Evolutionary conservation across 2,329 filamentous ascomycete species (phyloP).

Genomic region (Epichloe hybrida): DNA sequence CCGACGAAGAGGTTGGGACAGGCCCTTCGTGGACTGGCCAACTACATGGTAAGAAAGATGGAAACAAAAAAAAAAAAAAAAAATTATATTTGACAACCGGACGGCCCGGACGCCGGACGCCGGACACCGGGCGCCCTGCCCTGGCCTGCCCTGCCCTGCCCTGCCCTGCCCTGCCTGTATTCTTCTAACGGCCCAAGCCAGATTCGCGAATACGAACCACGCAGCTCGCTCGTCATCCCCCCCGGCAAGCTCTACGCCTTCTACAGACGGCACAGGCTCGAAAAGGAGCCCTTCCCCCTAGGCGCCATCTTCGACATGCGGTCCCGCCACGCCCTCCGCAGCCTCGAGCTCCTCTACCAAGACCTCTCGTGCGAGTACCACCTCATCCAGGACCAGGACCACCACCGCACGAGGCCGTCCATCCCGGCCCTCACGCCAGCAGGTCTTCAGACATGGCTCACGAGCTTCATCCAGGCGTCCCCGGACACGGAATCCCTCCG

Average conservation of each 20-base stretch:
- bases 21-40: constrained; percentile 59
- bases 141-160: no score
- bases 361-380: constrained; percentile 47
- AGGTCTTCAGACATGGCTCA: constrained; percentile 63
- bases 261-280: constrained; percentile 52
- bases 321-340: constrained; percentile 13
- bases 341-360: constrained; percentile 36
- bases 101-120: no score
- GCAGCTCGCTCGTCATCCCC: constrained; percentile 47
- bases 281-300: constrained; percentile 55
- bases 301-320: constrained; percentile 42
- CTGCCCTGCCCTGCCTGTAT: no score
- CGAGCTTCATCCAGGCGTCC: constrained; percentile 57
- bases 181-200: constrained; percentile 4
- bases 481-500: constrained; percentile 63
- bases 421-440: constrained; percentile 51
- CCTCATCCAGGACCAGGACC: constrained; percentile 36
- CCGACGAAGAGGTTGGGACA: constrained; percentile 56
- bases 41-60: constrained; percentile 47
- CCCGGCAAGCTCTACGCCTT: constrained; percentile 64
- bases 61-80: neutral
- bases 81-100: no score
- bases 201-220: constrained; percentile 20
- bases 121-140: no score
- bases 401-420: constrained; percentile 31